Conservation (phyloP, 352 stramenopile species). For the Phytophthora melonis region DNA sequence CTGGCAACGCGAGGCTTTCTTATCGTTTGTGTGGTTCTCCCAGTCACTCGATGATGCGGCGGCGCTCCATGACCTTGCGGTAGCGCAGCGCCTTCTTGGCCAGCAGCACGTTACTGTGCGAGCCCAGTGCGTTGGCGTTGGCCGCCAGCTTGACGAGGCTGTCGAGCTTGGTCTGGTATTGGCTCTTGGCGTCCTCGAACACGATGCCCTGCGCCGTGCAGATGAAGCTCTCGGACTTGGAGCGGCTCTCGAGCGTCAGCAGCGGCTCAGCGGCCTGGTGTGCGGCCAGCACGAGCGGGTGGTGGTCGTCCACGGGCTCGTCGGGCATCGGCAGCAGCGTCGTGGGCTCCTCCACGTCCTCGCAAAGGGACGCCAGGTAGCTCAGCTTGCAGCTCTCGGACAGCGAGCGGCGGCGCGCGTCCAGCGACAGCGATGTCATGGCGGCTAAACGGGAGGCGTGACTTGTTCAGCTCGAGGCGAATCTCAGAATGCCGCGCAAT, state of each 20-base stretch:
- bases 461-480: constrained; percentile 22
- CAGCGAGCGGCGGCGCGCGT: constrained; percentile 14
- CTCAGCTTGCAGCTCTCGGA: constrained; percentile 23
- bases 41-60: constrained; percentile 17
- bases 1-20: constrained; percentile 10
- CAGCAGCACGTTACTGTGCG: constrained; percentile 34
- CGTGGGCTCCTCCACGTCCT: constrained; percentile 5
- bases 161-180: constrained; percentile 19
- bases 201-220: constrained; percentile 41
- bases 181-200: constrained; percentile 29
- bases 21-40: neutral
- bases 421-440: constrained; percentile 15
- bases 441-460: too few relatives aligned
- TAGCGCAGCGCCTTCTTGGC: constrained; percentile 44
- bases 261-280: neutral
- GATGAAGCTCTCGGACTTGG: constrained; percentile 44
- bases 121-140: constrained; percentile 6
- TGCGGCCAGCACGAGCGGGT: constrained; percentile 22
- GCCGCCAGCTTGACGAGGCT: constrained; percentile 25
- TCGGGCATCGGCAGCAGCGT: neutral
- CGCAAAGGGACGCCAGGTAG: constrained; percentile 18
- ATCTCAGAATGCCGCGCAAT: constrained; percentile 22
- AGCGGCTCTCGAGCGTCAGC: constrained; percentile 14
- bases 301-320: constrained; percentile 21
- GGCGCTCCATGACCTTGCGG: constrained; percentile 34